Conservation (phyloP, 768 basidiomycete genomes). For the Boletus reticulatus region DNA sequence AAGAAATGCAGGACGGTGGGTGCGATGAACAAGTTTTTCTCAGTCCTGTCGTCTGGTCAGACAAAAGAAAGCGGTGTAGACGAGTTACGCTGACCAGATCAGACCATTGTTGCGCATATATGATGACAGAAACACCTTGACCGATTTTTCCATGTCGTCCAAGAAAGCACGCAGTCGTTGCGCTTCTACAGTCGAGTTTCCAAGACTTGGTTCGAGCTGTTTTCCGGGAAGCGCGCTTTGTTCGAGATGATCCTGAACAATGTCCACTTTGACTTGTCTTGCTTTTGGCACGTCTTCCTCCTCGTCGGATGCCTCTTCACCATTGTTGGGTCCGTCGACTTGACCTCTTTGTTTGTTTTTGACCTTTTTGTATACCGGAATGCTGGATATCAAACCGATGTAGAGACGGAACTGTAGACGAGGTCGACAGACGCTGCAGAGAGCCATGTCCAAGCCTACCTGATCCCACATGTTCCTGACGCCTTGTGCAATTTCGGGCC, state of each 20-base stretch:
- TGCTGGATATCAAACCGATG: constrained; percentile 29
- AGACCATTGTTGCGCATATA: constrained; percentile 64
- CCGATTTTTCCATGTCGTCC: constrained; percentile 54
- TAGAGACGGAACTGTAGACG: constrained; percentile 31
- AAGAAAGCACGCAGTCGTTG: constrained; percentile 49
- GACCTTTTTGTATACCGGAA: constrained; percentile 31
- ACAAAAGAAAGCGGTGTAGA: neutral
- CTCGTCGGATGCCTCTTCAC: constrained; percentile 29
- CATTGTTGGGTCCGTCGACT: constrained; percentile 31
- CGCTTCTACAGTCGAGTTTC: constrained; percentile 9
- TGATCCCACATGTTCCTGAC: constrained; percentile 32
- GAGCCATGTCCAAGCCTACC: constrained; percentile 11
- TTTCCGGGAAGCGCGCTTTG: constrained; percentile 30
- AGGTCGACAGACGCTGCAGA: neutral
- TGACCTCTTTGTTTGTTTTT: constrained; percentile 16
- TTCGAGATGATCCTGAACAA: constrained; percentile 31
- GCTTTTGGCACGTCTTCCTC: constrained; percentile 25
- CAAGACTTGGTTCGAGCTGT: constrained; percentile 21
- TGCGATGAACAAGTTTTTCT: constrained; percentile 39
- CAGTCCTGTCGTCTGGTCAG: constrained; percentile 35
- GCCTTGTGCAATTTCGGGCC: constrained; percentile 30
- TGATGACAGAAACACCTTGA: constrained; percentile 69
- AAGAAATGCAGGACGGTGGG: constrained; percentile 47
- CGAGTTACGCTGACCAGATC: constrained; percentile 48
- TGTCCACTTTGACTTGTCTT: constrained; percentile 16